Base-by-base conservation (phyloP, 1,139 yeast species). In the Sugiyamaella neomexicana region DNA sequence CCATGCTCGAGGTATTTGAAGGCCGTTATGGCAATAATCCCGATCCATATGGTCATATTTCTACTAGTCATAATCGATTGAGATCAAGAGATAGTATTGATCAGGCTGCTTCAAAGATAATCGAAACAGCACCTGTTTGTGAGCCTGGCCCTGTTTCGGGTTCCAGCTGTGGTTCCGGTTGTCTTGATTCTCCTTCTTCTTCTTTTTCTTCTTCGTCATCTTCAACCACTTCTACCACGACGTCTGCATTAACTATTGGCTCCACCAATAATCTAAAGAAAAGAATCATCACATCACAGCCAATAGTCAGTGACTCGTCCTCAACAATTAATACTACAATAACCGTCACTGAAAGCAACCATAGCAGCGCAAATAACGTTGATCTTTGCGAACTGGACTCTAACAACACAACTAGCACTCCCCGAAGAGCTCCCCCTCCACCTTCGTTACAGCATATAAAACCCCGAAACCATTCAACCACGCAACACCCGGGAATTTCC, bases 21-120 rank as follows among this genome's bases (percentile, higher is more conserved):
- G 16, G 37, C 37, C 50, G 16, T 38, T 38, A 27, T 32, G 37
- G 51, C 45, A 32, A 10, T 40, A 32, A 10, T 40, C 27, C 45
- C 12, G 25, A 47, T 31, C 45, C 51, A 9, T 47, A 47, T 38
- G 51, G 39, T 40, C 51, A 47, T 47, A 47, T 47, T 10, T 17
- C 40, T 8, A 45, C 51, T 39, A 45, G 46, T 40, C 51, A 47
- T 47, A 47, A 32, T 16, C 13, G 46, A 13, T n/a, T 47, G 20
- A 47, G 31, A 16, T 25, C 27, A 16, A 47, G 46, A 27, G 51
- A 47, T 27, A 47, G 51, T 20, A 10, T 39, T 15, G 46, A 38
- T 8, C 45, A 17, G 12, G 36, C 29, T 25, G 43, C 34, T 20
- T 20, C 25, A 13, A n/a, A 15, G 3, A 7, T 25, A 12, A 20